Evolutionary conservation across 129 eudicot species (phyloP), one percentile per base, ranked within the genome.

Genomic region (Apium graveolens): DNA sequence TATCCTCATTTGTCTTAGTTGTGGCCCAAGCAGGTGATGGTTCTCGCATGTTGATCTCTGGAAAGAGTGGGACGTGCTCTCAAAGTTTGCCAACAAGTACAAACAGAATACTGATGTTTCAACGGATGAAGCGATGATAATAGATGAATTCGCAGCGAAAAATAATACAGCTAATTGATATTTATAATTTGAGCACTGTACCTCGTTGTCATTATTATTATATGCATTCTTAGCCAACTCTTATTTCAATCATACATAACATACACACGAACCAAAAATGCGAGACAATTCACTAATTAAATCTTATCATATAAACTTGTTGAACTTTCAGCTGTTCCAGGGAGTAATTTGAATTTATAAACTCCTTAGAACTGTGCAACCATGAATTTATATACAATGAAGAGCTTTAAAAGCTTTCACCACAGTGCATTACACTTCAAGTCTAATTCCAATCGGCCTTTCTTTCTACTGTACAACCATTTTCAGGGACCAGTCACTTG

Each of bases 31-130:
- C 87, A 8, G 78, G 70, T 65, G 86, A 88, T 31, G 89, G 92
- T 7, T 89, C 95, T 6, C 80, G 79, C 38, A 82, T 90, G 91
- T 83, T 90, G 86, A 92, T 88, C 5, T 89, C 91, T 8, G 94
- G 90, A 35, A 94, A 91, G 78, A 92, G 97, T 69, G 93, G 96
- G 81, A 88, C 91, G 3, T 90, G 96, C 49, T 90, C 97, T 20
- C 97, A 8, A 9, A 42, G 86, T 70, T 81, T 90, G 46, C 89
- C 92, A 21, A 65, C 84, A 2, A 87, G 85, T 0, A 79, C 35
- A 90, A 87, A 41, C 87, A 79, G 69, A 85, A 80, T 60, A 82
- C 85, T 10, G 91, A 92, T 65, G 80, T 90, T 41, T 89, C 93
- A n/a, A n/a, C n/a, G n/a, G n/a, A n/a, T n/a, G n/a, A 7, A 68